Evolutionary conservation across 306 rosid species (phyloP).

Genomic region (Pterocarpus macrocarpus): DNA sequence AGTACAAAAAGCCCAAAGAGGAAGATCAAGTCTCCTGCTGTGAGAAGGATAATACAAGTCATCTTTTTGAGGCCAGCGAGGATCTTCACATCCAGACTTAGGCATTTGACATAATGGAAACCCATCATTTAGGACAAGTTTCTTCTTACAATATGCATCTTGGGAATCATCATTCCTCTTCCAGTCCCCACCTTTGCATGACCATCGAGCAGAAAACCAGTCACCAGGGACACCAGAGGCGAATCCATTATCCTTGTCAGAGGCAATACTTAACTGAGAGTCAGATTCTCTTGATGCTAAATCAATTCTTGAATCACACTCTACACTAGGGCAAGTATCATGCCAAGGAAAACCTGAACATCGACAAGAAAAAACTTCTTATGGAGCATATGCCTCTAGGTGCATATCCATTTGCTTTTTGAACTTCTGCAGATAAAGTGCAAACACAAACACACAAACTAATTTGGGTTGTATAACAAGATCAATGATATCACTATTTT

Average conservation of each 20-base stretch:
- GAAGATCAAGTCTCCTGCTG: slow-evolving; percentile 84
- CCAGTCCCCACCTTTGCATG: slow-evolving; percentile 99
- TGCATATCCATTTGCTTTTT: slow-evolving; percentile 29
- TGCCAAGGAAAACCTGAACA: slow-evolving; percentile 70
- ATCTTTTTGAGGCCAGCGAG: slow-evolving; percentile 90
- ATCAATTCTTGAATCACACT: slow-evolving; percentile 59
- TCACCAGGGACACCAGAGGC: slow-evolving; percentile 63
- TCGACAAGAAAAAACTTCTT: slow-evolving; percentile 31
- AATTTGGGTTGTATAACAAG: slow-evolving; percentile 20
- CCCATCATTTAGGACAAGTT: slow-evolving; percentile 85
- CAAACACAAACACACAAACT: not conserved
- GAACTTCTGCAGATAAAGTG: slow-evolving; percentile 8
- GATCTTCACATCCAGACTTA: slow-evolving; percentile 92
- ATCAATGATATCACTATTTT: slow-evolving; percentile 39
- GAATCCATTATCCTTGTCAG: slow-evolving; percentile 66
- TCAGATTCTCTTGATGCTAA: slow-evolving; percentile 58
- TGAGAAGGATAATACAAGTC: slow-evolving; percentile 92
- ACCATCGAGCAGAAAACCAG: slow-evolving; percentile 87
- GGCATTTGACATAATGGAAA: slow-evolving; percentile 88
- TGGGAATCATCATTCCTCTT: slow-evolving; percentile 87
- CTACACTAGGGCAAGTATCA: slow-evolving; percentile 50
- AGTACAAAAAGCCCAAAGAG: slow-evolving; percentile 87
- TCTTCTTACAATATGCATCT: slow-evolving; percentile 79
- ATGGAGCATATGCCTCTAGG: slow-evolving; percentile 18
- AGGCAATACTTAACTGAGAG: slow-evolving; percentile 51